A percentile compares a stretch with the other conserved stretches of the same genome.
These are phyloP conservation scores for Amylostereum areolatum DNA, from an alignment of 1,284 basidiomycete genomes.

Conservation along the genomic window DNA sequence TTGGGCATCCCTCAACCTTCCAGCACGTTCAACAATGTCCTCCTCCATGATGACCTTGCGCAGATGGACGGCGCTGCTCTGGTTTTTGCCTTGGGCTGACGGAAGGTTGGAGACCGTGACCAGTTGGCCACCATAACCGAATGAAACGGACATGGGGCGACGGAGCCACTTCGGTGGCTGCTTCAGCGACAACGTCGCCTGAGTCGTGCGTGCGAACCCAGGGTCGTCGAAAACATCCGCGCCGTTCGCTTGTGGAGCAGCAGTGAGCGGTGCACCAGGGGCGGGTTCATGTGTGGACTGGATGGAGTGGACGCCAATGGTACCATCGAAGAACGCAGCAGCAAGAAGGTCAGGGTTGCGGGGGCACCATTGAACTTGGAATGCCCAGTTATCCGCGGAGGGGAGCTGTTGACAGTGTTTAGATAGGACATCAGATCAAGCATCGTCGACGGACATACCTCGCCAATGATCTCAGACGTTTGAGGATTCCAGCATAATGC, in stretches of 20 bases:
- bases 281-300: conserved; percentile 80
- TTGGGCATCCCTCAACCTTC: conserved; percentile 63
- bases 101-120: conserved; percentile 74
- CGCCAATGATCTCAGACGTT: conserved; percentile 86
- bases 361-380: conserved; percentile 97
- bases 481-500: conserved; percentile 96
- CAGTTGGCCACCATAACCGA: conserved; percentile 92
- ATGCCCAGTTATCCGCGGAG: conserved; percentile 92
- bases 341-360: conserved; percentile 92
- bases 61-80: conserved; percentile 75
- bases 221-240: conserved; percentile 76
- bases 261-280: conserved; percentile 28
- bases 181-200: conserved; percentile 72
- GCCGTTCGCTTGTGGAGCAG: conserved; percentile 52
- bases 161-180: conserved; percentile 96
- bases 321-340: conserved; percentile 78
- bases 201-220: conserved; percentile 45
- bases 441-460: conserved; percentile 47
- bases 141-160: conserved; percentile 76
- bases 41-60: conserved; percentile 77
- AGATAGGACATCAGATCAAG: neutral
- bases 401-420: conserved; percentile 56
- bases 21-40: conserved; percentile 73
- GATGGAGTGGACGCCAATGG: conserved; percentile 79
- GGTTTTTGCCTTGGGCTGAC: conserved; percentile 66